Base-by-base conservation (phyloP, 352 stramenopile genomes). In the Phytophthora agathidicida region DNA sequence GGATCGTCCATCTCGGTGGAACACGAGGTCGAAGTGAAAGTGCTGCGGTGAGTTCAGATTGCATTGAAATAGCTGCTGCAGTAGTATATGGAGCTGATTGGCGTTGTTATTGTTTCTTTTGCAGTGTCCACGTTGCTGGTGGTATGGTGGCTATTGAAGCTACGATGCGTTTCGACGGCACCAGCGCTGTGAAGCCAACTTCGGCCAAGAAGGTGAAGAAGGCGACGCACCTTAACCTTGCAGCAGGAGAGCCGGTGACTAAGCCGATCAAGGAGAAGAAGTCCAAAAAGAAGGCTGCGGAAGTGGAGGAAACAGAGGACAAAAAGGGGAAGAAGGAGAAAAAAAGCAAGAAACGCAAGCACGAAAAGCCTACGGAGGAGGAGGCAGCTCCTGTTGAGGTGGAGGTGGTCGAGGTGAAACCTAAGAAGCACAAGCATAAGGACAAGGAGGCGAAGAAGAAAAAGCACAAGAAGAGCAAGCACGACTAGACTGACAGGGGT, bases 121-220 rank as follows among this genome's bases (percentile, higher is more conserved):
- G 3, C 6, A 73, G 81, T 26, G 77, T 94, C 17, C 81, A 90
- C 50, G 77, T 89, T 45, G 80, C 85, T 22, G 77, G 83, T 27
- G 83, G 80, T 1, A 88, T 94, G 75, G 82, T 94, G 53, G 80
- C 85, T 27, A 91, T 94, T 61, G 83, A 92, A 49, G 83, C 72
- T 6, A 84, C 80, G 16, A 91, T 94, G 84, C 78, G 80, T 7
- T 61, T 70, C 33, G 54, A 69, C 55, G 58, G 27, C 8, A 24
- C 22, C 23, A 22, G 23, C 4, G 43, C 46, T 17, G 52, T 36
- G 24, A 67, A 60, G 24, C 10, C 50, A 8, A 42, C 37, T 3
- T 28, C 50, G 11, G 24, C 16, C 6, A 58, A 50, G 20, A 68
- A 61, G 27, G 6, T 27, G 1, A 58, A 59, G 24, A 71, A 62